Conservation (phyloP, 192 early-diverging fungal genomes). For the Geranomyces variabilis region DNA sequence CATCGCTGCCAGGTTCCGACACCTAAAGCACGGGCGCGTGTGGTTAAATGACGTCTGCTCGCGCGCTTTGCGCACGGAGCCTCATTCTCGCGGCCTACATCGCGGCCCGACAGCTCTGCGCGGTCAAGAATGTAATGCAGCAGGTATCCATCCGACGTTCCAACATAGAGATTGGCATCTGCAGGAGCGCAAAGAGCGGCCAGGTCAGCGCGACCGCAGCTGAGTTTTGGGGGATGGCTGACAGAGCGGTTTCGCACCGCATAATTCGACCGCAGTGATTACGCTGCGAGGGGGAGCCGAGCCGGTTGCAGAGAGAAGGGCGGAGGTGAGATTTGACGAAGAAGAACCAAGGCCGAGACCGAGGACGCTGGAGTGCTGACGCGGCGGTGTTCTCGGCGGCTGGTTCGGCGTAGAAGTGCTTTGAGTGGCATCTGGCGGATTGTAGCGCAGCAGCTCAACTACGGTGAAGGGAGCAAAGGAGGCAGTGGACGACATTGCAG, state of each 20-base stretch:
- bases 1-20: neutral
- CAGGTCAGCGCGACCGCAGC: neutral
- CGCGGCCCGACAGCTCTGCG: neutral
- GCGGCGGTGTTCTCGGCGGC: constrained; percentile 2
- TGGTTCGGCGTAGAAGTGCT: neutral
- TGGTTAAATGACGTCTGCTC: too few species aligned
- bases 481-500: constrained; percentile 1
- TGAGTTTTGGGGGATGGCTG: neutral
- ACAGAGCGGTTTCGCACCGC: neutral
- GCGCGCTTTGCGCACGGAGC: too few species aligned
- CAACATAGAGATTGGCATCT: constrained; percentile 77
- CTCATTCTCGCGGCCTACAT: neutral
- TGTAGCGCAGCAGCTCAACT: constrained; percentile 5
- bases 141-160: constrained; percentile 74
- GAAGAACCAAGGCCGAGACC: constrained; percentile 6
- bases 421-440: neutral
- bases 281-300: neutral
- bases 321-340: constrained; percentile 1
- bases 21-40: neutral
- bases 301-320: neutral
- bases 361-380: neutral
- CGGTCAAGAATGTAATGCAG: constrained; percentile 63
- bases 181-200: neutral
- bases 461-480: constrained; percentile 2
- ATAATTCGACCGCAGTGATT: constrained; percentile 2